Evolutionary conservation across 495 filamentous ascomycete genomes (phyloP), one percentile per base, ranked within the genome.

Genomic region (Xylaria cubensis): DNA sequence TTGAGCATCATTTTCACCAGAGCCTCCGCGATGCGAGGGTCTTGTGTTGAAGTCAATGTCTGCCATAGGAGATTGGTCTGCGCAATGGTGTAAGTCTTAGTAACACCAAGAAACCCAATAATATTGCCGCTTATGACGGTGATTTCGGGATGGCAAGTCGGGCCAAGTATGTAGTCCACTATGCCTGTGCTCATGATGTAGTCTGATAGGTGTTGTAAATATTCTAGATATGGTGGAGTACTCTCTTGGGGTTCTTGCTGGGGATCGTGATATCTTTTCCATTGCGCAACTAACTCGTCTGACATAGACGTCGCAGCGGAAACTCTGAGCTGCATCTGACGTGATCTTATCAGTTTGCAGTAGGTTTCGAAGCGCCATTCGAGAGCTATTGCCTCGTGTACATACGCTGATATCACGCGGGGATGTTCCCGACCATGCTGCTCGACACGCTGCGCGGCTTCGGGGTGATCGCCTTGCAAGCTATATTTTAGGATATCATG

Each of bases 131-230:
- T 92, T 72, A 93, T 88, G 53, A 83, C 85, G 58, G 97, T 97
- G 70, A 99, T 88, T 75, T 97, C 93, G 7, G 93, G 93, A 76
- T 98, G 96, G 21, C 96, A 97, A 68, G 94, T 94, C 55, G 95
- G 90, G 2, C 96, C 93, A 67, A 98, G 90, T 36, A 99, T 88
- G 79, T 98, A 97, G 59, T 93, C 90, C 55, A 97, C 86, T 32
- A 97, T 85, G 70, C 88, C 88, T 56, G 89, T 89, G 4, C 84
- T 74, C 34, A 90, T 81, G 53, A 97, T 86, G 71, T 91, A 92
- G 29, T 86, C 81, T 26, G 92, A 86, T 66, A 94, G 83, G 74
- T 90, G 92, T 42, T 86, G 84, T 63, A 93, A 80, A 19, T 91
- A 82, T 0, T 89, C 86, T 26, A 78, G 59, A 55, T 74, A 34